Evolutionary conservation across 2,329 filamentous ascomycete species (phyloP).

Genomic region (Chlorencoelia australis): DNA sequence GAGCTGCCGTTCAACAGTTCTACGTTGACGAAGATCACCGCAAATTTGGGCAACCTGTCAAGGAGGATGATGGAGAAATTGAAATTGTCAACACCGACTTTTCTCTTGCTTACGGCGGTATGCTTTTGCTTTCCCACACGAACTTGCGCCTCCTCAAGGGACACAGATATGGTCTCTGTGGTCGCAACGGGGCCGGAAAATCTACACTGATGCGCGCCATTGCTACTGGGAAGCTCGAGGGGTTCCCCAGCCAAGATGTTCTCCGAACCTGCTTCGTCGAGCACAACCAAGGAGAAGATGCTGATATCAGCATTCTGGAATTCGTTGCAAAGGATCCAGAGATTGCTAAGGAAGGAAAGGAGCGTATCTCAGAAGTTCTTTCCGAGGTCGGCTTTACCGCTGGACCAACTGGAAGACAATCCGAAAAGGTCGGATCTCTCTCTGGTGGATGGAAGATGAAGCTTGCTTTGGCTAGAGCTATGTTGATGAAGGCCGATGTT

Average conservation of each 20-base stretch:
- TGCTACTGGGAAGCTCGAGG: conserved; percentile 89
- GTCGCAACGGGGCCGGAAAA: conserved; percentile 94
- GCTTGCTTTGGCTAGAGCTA: conserved; percentile 86
- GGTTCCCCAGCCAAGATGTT: conserved; percentile 86
- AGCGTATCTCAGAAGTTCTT: conserved; percentile 76
- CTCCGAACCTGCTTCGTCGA: conserved; percentile 96
- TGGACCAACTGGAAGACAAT: conserved; percentile 80
- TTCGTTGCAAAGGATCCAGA: conserved; percentile 86
- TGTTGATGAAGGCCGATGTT: conserved; percentile 95
- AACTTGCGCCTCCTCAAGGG: conserved; percentile 92
- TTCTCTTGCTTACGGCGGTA: conserved; percentile 93
- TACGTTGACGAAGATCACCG: conserved; percentile 79
- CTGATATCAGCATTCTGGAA: conserved; percentile 89
- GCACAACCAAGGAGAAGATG: conserved; percentile 97
- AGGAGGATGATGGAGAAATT: conserved; percentile 82
- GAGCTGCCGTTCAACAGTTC: conserved; percentile 62
- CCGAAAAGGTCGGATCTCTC: conserved; percentile 82
- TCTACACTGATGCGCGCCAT: conserved; percentile 99
- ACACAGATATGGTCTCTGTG: conserved; percentile 93
- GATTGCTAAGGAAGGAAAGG: conserved; percentile 65
- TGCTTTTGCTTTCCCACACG: conserved; percentile 92
- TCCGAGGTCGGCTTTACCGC: conserved; percentile 88
- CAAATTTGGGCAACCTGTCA: conserved; percentile 73
- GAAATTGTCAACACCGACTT: conserved; percentile 98
- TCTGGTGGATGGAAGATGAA: conserved; percentile 99